Evolutionary conservation across 2,329 filamentous ascomycete genomes (phyloP).

Genomic region (Taxawa tesnikishii): DNA sequence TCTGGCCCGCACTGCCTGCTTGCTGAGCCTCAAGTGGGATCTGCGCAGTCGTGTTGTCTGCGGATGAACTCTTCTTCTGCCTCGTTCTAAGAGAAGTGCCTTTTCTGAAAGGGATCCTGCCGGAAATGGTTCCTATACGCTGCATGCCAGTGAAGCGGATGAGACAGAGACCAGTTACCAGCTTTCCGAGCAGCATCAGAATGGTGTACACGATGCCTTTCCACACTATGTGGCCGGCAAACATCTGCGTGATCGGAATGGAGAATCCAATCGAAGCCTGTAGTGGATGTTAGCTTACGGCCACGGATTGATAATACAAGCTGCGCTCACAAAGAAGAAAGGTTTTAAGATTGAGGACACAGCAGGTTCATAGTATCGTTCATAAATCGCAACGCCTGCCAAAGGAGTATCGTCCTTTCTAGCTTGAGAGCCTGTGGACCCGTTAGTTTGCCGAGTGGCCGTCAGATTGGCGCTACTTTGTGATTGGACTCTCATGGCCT

Average conservation of each 20-base stretch:
- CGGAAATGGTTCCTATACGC: conserved; percentile 3
- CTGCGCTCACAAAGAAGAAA: conserved; percentile 49
- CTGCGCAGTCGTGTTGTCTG: background rate
- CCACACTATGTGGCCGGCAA: conserved; percentile 53
- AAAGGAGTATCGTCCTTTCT: too few relatives aligned
- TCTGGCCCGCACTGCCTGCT: too few relatives aligned
- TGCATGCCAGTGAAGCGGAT: conserved; percentile 19
- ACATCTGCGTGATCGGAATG: conserved; percentile 62
- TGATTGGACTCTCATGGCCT: background rate
- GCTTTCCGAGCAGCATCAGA: conserved; percentile 49
- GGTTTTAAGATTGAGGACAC: conserved; percentile 47
- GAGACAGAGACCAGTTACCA: conserved; percentile 28
- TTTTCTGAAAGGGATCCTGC: too few relatives aligned
- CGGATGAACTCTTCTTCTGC: background rate
- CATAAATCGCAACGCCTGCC: conserved; percentile 22
- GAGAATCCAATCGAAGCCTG: conserved; percentile 61
- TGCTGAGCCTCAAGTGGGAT: background rate
- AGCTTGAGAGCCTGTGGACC: too few relatives aligned
- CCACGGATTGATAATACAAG: background rate
- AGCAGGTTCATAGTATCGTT: conserved; percentile 32
- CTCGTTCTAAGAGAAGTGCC: too few relatives aligned
- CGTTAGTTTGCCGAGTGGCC: too few relatives aligned
- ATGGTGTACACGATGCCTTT: conserved; percentile 58
- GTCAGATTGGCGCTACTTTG: too few relatives aligned
- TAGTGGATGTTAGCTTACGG: conserved; percentile 11